Evolutionary conservation across 768 basidiomycete genomes (phyloP).

Genomic region (Hydnum rufescens): DNA sequence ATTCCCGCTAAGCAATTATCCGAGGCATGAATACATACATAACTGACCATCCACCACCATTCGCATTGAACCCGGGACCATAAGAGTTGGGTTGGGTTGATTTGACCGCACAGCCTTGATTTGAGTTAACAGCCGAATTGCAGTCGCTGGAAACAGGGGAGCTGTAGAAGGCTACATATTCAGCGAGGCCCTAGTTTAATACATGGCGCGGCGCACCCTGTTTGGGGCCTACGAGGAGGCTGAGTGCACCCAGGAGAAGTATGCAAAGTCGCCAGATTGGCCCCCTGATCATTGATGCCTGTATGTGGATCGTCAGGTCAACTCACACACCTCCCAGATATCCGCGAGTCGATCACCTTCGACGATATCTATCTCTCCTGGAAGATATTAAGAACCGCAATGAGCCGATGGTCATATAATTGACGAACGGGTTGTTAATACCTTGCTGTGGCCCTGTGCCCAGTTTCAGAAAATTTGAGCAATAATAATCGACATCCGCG

Average conservation of each 20-base stretch:
- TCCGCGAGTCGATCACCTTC: slow-evolving; percentile 24
- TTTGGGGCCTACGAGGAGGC: slow-evolving; percentile 26
- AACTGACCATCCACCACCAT: slow-evolving; percentile 9
- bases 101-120: slow-evolving; percentile 9
- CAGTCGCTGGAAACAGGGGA: slow-evolving; percentile 10
- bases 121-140: slow-evolving; percentile 9
- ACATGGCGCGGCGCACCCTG: slow-evolving; percentile 25
- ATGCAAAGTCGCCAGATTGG: slow-evolving; percentile 8
- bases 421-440: too few species aligned
- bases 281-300: slow-evolving; percentile 8
- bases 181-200: too few species aligned
- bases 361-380: slow-evolving; percentile 21
- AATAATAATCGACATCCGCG: too few species aligned
- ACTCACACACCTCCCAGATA: too few species aligned
- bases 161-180: background rate
- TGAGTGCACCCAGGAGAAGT: slow-evolving; percentile 30
- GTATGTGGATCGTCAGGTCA: slow-evolving; percentile 12
- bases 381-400: slow-evolving; percentile 19
- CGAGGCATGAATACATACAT: background rate
- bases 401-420: background rate
- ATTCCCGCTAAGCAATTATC: background rate
- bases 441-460: too few species aligned
- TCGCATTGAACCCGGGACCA: slow-evolving; percentile 9
- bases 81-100: slow-evolving; percentile 9
- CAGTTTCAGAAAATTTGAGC: too few species aligned